These are phyloP conservation scores for Dendrobium catenatum DNA, from an alignment of 106 monocot genomes.

Conservation along the genomic window DNA sequence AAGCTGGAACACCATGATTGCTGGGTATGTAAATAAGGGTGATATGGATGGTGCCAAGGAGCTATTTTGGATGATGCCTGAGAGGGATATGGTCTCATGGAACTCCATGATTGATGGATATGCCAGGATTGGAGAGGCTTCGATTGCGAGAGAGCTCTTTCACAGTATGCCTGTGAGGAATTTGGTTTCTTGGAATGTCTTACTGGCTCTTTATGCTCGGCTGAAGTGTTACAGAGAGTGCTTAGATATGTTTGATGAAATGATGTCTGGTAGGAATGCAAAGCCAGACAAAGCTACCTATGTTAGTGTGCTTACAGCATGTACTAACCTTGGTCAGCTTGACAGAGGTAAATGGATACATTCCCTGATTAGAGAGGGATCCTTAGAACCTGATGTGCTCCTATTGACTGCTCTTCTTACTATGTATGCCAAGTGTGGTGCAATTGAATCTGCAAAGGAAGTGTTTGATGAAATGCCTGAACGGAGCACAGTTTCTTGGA, in stretches of 20 bases:
- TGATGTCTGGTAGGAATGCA: slow-evolving; percentile 22
- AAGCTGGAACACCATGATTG: slow-evolving; percentile 56
- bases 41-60: slow-evolving; percentile 35
- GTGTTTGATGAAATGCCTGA: slow-evolving; percentile 54
- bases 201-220: slow-evolving; percentile 51
- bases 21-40: slow-evolving; percentile 30
- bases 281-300: slow-evolving; percentile 53
- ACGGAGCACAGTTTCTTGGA: slow-evolving; percentile 47
- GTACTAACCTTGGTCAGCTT: slow-evolving; percentile 40
- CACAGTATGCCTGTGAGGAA: slow-evolving; percentile 39
- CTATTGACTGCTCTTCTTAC: slow-evolving; percentile 53
- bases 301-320: slow-evolving; percentile 62
- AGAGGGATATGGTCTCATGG: slow-evolving; percentile 54
- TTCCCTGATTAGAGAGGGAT: slow-evolving; percentile 26
- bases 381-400: slow-evolving; percentile 32
- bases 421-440: slow-evolving; percentile 83
- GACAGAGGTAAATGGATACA: slow-evolving; percentile 58
- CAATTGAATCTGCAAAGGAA: slow-evolving; percentile 30
- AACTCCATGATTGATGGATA: slow-evolving; percentile 56
- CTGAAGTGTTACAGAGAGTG: slow-evolving; percentile 44
- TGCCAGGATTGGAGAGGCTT: slow-evolving; percentile 22
- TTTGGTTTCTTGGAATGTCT: slow-evolving; percentile 65
- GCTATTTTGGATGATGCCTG: slow-evolving; percentile 42
- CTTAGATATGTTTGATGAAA: slow-evolving; percentile 42
- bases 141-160: slow-evolving; percentile 35